Evolutionary conservation across 495 filamentous ascomycete species (phyloP).

Genomic region (Penicillium manginii): DNA sequence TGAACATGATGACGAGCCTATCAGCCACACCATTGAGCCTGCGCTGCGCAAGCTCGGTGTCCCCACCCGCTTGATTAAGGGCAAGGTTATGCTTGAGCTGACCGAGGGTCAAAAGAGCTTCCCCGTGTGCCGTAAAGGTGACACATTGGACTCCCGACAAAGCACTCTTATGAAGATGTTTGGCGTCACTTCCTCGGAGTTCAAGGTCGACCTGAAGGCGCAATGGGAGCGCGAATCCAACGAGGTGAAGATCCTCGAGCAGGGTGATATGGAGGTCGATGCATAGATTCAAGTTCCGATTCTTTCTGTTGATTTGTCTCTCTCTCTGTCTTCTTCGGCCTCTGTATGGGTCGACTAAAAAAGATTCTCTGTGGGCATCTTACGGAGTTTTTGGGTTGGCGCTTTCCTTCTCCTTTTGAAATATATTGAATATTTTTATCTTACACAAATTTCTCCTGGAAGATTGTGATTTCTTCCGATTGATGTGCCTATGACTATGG

Average conservation of each 20-base stretch:
- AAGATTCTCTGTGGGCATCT: constrained; percentile 39
- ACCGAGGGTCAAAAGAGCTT: constrained; percentile 70
- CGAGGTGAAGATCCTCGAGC: constrained; percentile 46
- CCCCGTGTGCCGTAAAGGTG: constrained; percentile 77
- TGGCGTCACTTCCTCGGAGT: constrained; percentile 85
- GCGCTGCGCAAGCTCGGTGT: constrained; percentile 84
- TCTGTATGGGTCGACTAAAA: constrained; percentile 20
- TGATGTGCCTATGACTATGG: constrained; percentile 45
- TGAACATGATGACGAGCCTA: constrained; percentile 76
- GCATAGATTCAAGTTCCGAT: constrained; percentile 32
- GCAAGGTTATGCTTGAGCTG: constrained; percentile 80
- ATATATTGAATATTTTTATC: constrained; percentile 30
- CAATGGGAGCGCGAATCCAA: constrained; percentile 49
- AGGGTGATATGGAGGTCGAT: constrained; percentile 48
- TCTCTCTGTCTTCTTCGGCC: constrained; percentile 27
- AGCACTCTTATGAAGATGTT: constrained; percentile 94
- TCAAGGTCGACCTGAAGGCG: constrained; percentile 76
- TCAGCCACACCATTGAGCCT: constrained; percentile 86
- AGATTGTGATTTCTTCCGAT: constrained; percentile 29
- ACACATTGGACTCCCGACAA: constrained; percentile 83
- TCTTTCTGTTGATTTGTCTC: constrained; percentile 13
- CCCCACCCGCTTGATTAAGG: constrained; percentile 84
- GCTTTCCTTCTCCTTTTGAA: constrained; percentile 31
- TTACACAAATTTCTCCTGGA: constrained; percentile 22
- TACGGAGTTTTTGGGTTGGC: constrained; percentile 46